Evolutionary conservation across 805 yeast genomes (phyloP), one percentile per base, ranked within the genome.

Genomic region (Schwanniomyces vanrijiae): DNA sequence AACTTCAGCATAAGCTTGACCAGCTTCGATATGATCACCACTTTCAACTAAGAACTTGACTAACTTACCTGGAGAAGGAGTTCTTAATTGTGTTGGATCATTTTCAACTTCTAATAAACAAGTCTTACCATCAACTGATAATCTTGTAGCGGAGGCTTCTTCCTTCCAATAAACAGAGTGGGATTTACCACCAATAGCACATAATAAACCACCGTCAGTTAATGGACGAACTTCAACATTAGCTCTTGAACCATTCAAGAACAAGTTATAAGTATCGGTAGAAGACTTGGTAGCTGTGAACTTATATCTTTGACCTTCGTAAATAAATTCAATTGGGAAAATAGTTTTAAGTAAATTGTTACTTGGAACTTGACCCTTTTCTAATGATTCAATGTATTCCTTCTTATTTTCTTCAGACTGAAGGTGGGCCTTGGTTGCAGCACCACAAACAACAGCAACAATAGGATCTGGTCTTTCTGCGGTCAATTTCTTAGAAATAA

Each of bases 11-110:
- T 82, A 95, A 40, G 97, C 84, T 72, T 92, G 96, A 51, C 98
- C 98, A 50, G 94, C 83, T 44, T 69, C 71, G 58, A 94, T 81
- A 62, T 92, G 98, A 54, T 92, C 99, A 56, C 99, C 99, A 58
- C 85, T 86, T 64, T 95, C 98, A 51, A 94, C 96, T 56, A 94
- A 76, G 66, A 84, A 94, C 65, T 89, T 89, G 52, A 92, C 96
- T 56, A 94, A 80, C 73, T 94, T 94, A 77, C 99, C 99, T 45
- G 99, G 99, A 24, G 99, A 94, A 39, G 99, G 99, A 29, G 99
- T 90, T 75, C 98, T 84, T 64, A 95, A 78, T 76, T 94, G 98
- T 37, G 99, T 95, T 55, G 99, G 99, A 65, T 94, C 99, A 62
- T 90, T 92, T 75, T 94, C 99, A 48, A 81, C 88, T 72, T 95